Base-by-base conservation (phyloP, 2,329 filamentous ascomycete species). In the Huntiella bhutanensis region DNA sequence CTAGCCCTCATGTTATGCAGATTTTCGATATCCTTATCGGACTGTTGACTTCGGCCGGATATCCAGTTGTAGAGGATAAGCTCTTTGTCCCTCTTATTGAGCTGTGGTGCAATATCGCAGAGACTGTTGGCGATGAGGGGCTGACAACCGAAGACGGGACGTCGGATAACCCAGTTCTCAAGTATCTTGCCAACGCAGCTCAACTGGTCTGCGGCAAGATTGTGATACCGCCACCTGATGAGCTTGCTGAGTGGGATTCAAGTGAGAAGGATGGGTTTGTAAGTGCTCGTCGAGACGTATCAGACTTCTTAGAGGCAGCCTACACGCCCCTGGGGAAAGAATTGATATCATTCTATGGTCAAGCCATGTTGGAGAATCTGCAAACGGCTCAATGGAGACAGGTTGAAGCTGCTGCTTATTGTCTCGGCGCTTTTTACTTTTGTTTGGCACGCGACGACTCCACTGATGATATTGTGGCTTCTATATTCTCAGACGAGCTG, bases 51-150 rank as follows among this genome's bases (percentile, higher is more conserved):
- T 71, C 76, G 10, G 66, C 75, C 10, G 82, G 82, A 1, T 71
- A 75, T 53, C 73, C 80, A 1, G 76, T 78, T 1, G 71, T 71
- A 3, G 82, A 88, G 47, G 81, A 91, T 54, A 77, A 75, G 52
- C 74, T 86, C 8, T 86, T 84, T 47, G 72, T 82, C 1, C 73
- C 76, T 1, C 74, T 78, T 1, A 68, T 88, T 11, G 82, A 91
- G 54, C 88, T 91, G 57, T 91, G 84, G 83, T 79, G 74, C 13
- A 77, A 74, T 1, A 85, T 79, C 56, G 73, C 82, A 4, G 82
- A 86, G 59, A 72, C 73, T 10, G 67, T 77, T 64, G 72, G 68
- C 50, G 80, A 76, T 56, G 65, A 62, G 7, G 62, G 71, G 40
- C 73, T 68, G 50, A 68, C 69, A 1, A 65, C 66, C n/a, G 65